Evolutionary conservation across 129 eudicot genomes (phyloP).

Genomic region (Calendula officinalis): DNA sequence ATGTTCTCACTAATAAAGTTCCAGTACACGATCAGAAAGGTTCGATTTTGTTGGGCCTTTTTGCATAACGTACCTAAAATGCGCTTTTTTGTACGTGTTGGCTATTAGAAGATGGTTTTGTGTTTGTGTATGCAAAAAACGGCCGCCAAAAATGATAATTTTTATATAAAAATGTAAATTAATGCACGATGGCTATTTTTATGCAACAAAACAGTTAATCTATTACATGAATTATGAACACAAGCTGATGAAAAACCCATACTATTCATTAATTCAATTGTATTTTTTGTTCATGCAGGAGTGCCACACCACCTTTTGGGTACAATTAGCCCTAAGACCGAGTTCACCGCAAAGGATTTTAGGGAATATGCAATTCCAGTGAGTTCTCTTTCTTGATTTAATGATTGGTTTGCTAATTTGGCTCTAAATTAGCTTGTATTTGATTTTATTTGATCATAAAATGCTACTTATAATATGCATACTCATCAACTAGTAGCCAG

Average conservation of each 20-base stretch:
- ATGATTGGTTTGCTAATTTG: background rate
- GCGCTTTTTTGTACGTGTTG: no score
- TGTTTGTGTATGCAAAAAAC: no score
- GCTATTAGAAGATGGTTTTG: no score
- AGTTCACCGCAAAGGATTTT: constrained; percentile 83
- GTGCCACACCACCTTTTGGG: constrained; percentile 94
- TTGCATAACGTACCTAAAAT: background rate
- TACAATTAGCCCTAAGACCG: constrained; percentile 65
- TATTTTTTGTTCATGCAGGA: constrained; percentile 39
- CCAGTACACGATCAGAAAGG: constrained; percentile 76
- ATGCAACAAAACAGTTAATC: no score
- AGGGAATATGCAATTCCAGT: constrained; percentile 72
- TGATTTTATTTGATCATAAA: constrained; percentile 3
- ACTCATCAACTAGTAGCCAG: constrained; percentile 4
- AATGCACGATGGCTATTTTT: no score
- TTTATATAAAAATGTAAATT: no score
- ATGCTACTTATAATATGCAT: constrained; percentile 11
- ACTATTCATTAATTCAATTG: background rate
- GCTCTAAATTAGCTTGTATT: background rate
- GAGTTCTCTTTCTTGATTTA: constrained; percentile 16
- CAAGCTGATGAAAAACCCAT: background rate
- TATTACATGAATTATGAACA: background rate
- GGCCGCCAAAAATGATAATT: no score
- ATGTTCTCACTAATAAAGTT: constrained; percentile 92
- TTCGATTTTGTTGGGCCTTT: background rate